phyloP scores from a whole-genome alignment of 306 rosid genomes.

The Bauhinia variegata region DNA sequence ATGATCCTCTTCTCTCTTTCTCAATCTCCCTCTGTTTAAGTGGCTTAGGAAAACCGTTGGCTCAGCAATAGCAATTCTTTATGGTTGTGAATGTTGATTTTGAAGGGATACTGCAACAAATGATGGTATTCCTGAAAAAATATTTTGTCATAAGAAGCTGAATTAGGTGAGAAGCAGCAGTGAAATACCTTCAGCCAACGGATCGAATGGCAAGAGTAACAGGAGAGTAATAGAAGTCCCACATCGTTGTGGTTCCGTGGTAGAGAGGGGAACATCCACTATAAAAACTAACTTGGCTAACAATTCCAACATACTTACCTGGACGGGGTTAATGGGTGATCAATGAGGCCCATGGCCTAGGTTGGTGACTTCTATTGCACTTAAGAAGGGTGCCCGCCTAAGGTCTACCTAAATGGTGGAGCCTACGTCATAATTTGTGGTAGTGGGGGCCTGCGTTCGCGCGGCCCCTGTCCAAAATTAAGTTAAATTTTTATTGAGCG shows the following conservation, averaged over 20 bases:
- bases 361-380: constrained; percentile 56
- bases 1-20: not conserved
- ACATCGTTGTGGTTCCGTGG: not conserved
- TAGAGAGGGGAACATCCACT: not conserved
- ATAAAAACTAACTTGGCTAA: not conserved
- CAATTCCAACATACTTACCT: constrained; percentile 43
- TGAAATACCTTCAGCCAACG: not conserved
- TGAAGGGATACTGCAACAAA: too few species aligned
- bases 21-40: not conserved
- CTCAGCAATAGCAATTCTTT: too few species aligned
- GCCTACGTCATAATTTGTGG: constrained; percentile 66
- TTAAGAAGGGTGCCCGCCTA: constrained; percentile 46
- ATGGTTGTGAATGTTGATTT: too few species aligned
- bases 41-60: too few species aligned
- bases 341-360: constrained; percentile 47
- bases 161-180: too few species aligned
- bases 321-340: constrained; percentile 56
- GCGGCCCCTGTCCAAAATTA: not conserved
- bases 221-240: too few species aligned
- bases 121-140: too few species aligned
- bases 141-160: too few species aligned
- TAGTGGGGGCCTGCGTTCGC: constrained; percentile 60
- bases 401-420: constrained; percentile 62
- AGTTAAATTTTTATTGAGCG: not conserved
- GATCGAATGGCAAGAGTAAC: too few species aligned